Percentiles rank a stretch among this genome's conserved stretches.
phyloP scores from a whole-genome alignment of 768 basidiomycete species.

The Lactifluus pinguis region DNA sequence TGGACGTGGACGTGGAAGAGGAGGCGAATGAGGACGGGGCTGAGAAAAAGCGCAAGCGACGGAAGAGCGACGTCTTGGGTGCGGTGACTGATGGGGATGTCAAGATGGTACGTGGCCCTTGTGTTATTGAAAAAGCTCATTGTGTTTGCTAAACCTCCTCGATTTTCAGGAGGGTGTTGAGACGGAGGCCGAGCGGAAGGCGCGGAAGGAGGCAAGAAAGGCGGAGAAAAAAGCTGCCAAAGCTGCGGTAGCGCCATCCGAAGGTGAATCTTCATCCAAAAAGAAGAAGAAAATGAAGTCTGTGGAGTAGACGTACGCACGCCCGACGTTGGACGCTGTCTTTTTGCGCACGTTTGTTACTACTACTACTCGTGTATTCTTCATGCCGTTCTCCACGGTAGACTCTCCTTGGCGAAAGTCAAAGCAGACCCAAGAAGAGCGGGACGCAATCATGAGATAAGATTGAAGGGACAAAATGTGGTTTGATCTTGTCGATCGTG shows the following conservation, averaged over 20 bases:
- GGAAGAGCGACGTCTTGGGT: slow-evolving; percentile 21
- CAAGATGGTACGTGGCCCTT: slow-evolving; percentile 10
- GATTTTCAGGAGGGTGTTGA: slow-evolving; percentile 40
- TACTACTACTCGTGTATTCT: neutral
- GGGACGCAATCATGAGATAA: too few species aligned
- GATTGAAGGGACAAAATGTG: too few species aligned
- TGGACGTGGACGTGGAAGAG: slow-evolving; percentile 39
- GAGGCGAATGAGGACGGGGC: slow-evolving; percentile 31
- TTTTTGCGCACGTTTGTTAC: neutral
- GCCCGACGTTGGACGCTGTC: neutral
- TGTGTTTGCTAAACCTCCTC: neutral
- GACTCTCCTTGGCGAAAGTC: neutral
- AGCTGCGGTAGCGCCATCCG: slow-evolving; percentile 26
- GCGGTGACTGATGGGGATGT: slow-evolving; percentile 17
- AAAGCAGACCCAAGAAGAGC: neutral
- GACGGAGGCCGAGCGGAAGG: slow-evolving; percentile 79
- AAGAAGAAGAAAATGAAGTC: slow-evolving; percentile 50
- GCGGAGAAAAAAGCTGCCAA: slow-evolving; percentile 70
- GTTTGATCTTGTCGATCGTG: too few species aligned
- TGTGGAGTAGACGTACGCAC: slow-evolving; percentile 21
- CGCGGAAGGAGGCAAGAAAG: slow-evolving; percentile 65
- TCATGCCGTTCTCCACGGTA: neutral
- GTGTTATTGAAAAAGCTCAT: neutral
- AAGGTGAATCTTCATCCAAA: slow-evolving; percentile 31
- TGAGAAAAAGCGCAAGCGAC: slow-evolving; percentile 33